Evolutionary conservation across 2,329 filamentous ascomycete species (phyloP).

Genomic region (Penicillium sp.): DNA sequence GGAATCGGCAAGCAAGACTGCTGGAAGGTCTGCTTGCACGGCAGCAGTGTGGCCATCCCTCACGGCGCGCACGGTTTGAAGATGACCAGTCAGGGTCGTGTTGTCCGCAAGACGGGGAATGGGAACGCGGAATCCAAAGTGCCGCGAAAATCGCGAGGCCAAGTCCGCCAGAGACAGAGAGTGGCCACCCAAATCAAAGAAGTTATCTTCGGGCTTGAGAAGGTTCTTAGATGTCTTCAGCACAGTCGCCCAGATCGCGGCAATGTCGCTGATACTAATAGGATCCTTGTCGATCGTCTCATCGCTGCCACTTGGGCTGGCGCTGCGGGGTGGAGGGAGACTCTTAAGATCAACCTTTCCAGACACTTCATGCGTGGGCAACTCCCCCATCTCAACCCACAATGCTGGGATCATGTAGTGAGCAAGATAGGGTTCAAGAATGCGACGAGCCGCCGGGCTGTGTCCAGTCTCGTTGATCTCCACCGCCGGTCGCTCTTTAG

Average conservation of each 20-base stretch:
- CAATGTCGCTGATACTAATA: slow-evolving; percentile 67
- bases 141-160: slow-evolving; percentile 67
- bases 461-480: slow-evolving; percentile 71
- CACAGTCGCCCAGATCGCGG: slow-evolving; percentile 71
- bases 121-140: slow-evolving; percentile 73
- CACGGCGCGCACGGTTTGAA: slow-evolving; percentile 69
- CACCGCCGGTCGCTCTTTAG: slow-evolving; percentile 59
- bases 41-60: slow-evolving; percentile 73
- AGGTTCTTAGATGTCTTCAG: slow-evolving; percentile 64
- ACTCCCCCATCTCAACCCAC: slow-evolving; percentile 71
- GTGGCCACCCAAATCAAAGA: slow-evolving; percentile 80
- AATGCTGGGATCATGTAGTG: slow-evolving; percentile 82
- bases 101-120: slow-evolving; percentile 70
- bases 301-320: slow-evolving; percentile 48
- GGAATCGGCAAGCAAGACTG: slow-evolving; percentile 67
- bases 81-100: slow-evolving; percentile 71
- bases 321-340: slow-evolving; percentile 65
- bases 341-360: slow-evolving; percentile 76
- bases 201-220: slow-evolving; percentile 71
- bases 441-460: slow-evolving; percentile 68
- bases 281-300: slow-evolving; percentile 60
- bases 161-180: slow-evolving; percentile 76
- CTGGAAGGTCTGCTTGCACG: slow-evolving; percentile 73
- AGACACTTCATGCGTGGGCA: slow-evolving; percentile 77
- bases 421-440: slow-evolving; percentile 67